phyloP scores from a whole-genome alignment of 257 asterid species.

The Gentiana straminea region DNA sequence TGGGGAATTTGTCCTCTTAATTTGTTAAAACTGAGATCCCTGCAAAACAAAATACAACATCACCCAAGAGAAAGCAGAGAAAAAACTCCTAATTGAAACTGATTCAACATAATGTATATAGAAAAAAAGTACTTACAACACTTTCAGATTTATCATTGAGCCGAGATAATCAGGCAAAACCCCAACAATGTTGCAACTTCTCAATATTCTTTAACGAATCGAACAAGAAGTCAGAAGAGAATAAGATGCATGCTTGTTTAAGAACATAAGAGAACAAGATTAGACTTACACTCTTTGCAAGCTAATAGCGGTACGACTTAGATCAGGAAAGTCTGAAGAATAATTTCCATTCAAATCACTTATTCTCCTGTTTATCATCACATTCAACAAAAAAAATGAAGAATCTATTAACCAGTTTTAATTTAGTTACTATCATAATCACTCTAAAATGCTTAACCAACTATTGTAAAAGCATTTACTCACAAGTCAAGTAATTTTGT shows the following conservation, averaged over 20 bases:
- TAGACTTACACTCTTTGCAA: constrained; percentile 42
- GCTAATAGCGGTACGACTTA: constrained; percentile 12
- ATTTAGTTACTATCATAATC: background rate
- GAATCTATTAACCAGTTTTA: background rate
- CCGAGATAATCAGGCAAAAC: constrained; percentile 40
- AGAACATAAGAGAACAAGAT: background rate
- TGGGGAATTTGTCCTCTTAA: constrained; percentile 49
- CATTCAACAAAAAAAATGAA: background rate
- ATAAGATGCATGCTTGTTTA: background rate
- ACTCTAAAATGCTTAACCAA: background rate
- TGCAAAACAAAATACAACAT: no score
- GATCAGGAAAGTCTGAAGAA: constrained; percentile 42
- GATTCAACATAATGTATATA: no score
- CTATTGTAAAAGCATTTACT: constrained; percentile 16
- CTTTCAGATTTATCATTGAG: constrained; percentile 19
- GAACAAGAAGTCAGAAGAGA: constrained; percentile 6
- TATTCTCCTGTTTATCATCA: constrained; percentile 45
- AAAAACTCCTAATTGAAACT: no score
- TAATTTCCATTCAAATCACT: constrained; percentile 52
- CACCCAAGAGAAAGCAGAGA: no score
- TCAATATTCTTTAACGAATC: constrained; percentile 36
- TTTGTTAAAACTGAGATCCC: constrained; percentile 47
- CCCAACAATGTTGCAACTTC: constrained; percentile 59
- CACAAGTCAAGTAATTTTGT: constrained; percentile 54
- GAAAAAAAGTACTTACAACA: constrained; percentile 35